These are phyloP conservation scores for Pisolithus marmoratus DNA, from an alignment of 768 basidiomycete species.

Conservation along the genomic window DNA sequence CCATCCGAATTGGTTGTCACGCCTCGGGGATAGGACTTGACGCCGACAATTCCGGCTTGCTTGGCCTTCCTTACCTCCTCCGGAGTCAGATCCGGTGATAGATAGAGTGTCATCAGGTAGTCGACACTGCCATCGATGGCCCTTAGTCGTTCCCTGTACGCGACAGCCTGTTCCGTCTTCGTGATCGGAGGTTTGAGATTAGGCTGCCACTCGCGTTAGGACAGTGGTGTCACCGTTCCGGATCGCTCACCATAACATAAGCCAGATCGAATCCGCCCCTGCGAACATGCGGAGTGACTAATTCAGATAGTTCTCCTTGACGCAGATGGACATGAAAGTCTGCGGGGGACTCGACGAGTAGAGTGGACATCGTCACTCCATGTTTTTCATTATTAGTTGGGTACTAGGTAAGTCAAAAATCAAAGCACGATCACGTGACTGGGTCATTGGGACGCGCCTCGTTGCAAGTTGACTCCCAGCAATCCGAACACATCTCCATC, in stretches of 20 bases:
- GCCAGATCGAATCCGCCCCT: slow-evolving; percentile 86
- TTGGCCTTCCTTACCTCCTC: slow-evolving; percentile 88
- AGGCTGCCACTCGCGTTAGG: slow-evolving; percentile 48
- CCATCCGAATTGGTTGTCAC: slow-evolving; percentile 97
- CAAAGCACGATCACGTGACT: slow-evolving; percentile 27
- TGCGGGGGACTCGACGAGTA: slow-evolving; percentile 49
- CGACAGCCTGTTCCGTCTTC: slow-evolving; percentile 70
- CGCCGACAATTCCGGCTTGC: slow-evolving; percentile 75
- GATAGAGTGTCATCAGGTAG: slow-evolving; percentile 95
- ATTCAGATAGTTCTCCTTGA: slow-evolving; percentile 72
- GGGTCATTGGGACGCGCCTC: slow-evolving; percentile 17
- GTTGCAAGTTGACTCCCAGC: slow-evolving; percentile 23
- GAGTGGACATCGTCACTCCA: slow-evolving; percentile 21
- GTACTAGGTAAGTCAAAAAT: too few species aligned
- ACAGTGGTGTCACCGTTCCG: slow-evolving; percentile 4
- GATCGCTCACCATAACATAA: slow-evolving; percentile 83
- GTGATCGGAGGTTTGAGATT: slow-evolving; percentile 89
- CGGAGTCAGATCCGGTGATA: slow-evolving; percentile 87
- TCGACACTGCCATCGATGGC: slow-evolving; percentile 70
- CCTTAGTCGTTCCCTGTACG: slow-evolving; percentile 73
- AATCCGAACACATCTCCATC: too few species aligned
- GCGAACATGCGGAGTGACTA: slow-evolving; percentile 87
- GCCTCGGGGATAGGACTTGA: slow-evolving; percentile 96
- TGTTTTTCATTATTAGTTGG: too few species aligned
- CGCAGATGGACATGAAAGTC: slow-evolving; percentile 98